phyloP scores from a whole-genome alignment of 768 basidiomycete genomes.

The Phanerodontia chrysosporium region DNA sequence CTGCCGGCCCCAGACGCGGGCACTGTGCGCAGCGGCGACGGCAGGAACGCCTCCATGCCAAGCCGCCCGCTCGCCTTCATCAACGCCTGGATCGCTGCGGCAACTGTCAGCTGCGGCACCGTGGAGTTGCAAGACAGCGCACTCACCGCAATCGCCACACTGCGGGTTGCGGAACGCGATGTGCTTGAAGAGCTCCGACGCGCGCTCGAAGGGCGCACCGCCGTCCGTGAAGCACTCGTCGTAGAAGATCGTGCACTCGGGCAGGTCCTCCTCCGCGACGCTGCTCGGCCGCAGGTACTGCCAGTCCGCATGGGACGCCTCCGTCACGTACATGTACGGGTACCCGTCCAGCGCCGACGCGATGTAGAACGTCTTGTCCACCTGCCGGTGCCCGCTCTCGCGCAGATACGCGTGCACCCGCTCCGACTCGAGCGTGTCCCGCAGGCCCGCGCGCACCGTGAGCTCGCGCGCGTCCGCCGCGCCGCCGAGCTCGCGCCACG shows the following conservation, averaged over 20 bases:
- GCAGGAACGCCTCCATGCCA: conserved; percentile 13
- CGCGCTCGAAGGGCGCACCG: conserved; percentile 7
- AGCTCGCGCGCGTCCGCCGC: conserved; percentile 11
- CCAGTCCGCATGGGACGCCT: conserved; percentile 11
- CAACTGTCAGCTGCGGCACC: not conserved
- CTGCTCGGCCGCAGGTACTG: conserved; percentile 8
- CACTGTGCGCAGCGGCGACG: conserved; percentile 3
- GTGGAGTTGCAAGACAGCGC: not conserved
- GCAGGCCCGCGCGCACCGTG: conserved; percentile 7
- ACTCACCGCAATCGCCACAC: conserved; percentile 35
- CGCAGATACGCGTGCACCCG: conserved; percentile 14
- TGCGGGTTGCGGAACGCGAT: conserved; percentile 27
- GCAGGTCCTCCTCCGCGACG: conserved; percentile 7
- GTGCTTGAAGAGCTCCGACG: conserved; percentile 29
- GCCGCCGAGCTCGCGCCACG: conserved; percentile 31
- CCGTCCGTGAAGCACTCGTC: conserved; percentile 20
- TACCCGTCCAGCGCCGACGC: conserved; percentile 30
- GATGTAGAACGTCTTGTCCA: conserved; percentile 17
- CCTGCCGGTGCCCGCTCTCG: conserved; percentile 15
- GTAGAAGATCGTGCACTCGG: conserved; percentile 18
- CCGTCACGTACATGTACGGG: conserved; percentile 22
- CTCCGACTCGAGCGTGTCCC: conserved; percentile 18
- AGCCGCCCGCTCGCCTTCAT: conserved; percentile 9
- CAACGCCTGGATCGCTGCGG: conserved; percentile 11
- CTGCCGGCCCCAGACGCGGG: not conserved